These are phyloP conservation scores for Candida albicans DNA, from an alignment of 1,139 yeast genomes.

Conservation along the genomic window DNA sequence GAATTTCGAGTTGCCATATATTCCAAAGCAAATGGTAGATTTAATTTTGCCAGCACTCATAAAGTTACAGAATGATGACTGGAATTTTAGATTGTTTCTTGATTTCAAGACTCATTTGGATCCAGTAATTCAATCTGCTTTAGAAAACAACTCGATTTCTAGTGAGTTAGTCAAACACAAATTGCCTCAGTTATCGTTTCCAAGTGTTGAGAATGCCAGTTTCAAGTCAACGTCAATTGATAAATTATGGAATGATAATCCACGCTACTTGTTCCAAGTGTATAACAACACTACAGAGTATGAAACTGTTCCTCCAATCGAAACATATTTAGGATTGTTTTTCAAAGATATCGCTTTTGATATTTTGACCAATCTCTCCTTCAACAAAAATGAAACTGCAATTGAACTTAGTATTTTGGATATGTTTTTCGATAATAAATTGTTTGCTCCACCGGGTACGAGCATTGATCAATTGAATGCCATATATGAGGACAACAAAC, in stretches of 20 bases:
- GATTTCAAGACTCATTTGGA: slow-evolving; percentile 31
- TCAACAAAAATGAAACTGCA: slow-evolving; percentile 85
- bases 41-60: slow-evolving; percentile 58
- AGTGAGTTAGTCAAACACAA: slow-evolving; percentile 43
- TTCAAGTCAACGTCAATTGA: slow-evolving; percentile 40
- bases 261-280: slow-evolving; percentile 65
- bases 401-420: slow-evolving; percentile 79
- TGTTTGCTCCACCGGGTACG: slow-evolving; percentile 83
- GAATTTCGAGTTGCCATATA: slow-evolving; percentile 50
- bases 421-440: slow-evolving; percentile 63
- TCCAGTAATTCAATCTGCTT: slow-evolving; percentile 40
- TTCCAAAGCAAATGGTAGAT: slow-evolving; percentile 49
- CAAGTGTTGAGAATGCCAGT: slow-evolving; percentile 34
- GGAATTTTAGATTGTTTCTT: slow-evolving; percentile 33
- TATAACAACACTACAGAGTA: slow-evolving; percentile 53
- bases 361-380: slow-evolving; percentile 75
- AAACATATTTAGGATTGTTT: slow-evolving; percentile 55
- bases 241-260: slow-evolving; percentile 42
- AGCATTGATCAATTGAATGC: slow-evolving; percentile 66
- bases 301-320: slow-evolving; percentile 72
- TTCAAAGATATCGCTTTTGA: slow-evolving; percentile 77
- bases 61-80: slow-evolving; percentile 29
- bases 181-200: slow-evolving; percentile 49
- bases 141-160: slow-evolving; percentile 39
- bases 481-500: slow-evolving; percentile 38